Conservation (phyloP, 2,329 filamentous ascomycete species). For the Aspergillus spinulosporus region DNA sequence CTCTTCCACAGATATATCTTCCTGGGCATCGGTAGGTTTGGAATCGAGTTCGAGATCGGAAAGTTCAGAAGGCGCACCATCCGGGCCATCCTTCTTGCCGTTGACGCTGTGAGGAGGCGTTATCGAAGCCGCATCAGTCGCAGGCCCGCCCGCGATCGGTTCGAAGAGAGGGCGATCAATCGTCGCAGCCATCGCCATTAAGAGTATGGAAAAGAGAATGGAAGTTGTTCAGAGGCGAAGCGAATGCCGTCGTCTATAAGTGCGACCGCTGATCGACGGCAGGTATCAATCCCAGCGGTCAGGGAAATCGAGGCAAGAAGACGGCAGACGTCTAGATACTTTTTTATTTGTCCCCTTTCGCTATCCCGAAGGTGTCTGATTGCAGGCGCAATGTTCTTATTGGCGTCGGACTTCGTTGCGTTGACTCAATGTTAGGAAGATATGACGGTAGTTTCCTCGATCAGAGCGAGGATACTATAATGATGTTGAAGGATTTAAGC, state of each 20-base stretch:
- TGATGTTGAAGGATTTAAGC: constrained; percentile 20
- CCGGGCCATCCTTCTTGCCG: constrained; percentile 46
- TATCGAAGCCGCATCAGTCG: constrained; percentile 38
- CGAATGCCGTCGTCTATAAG: constrained; percentile 40
- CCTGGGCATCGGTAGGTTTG: constrained; percentile 26
- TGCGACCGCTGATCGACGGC: constrained; percentile 49
- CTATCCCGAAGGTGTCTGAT: constrained; percentile 1
- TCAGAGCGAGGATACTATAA: constrained; percentile 9
- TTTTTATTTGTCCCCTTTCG: constrained; percentile 5
- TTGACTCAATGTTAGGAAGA: neutral
- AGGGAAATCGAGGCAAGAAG: constrained; percentile 28
- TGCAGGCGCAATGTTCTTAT: constrained; percentile 4
- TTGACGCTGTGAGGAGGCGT: constrained; percentile 47
- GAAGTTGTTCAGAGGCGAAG: constrained; percentile 15
- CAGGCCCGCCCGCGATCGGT: constrained; percentile 25
- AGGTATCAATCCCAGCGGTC: constrained; percentile 43
- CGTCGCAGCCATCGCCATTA: constrained; percentile 36
- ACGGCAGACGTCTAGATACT: neutral
- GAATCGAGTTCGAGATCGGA: constrained; percentile 45
- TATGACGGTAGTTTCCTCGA: neutral
- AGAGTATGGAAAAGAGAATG: constrained; percentile 15
- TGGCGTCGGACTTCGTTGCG: neutral
- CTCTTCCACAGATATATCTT: constrained; percentile 48
- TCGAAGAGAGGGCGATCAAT: constrained; percentile 35
- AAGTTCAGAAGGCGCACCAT: constrained; percentile 42